Evolutionary conservation across 2,329 filamentous ascomycete species (phyloP), one percentile per base, ranked within the genome.

Genomic region (Penicillium sp.): DNA sequence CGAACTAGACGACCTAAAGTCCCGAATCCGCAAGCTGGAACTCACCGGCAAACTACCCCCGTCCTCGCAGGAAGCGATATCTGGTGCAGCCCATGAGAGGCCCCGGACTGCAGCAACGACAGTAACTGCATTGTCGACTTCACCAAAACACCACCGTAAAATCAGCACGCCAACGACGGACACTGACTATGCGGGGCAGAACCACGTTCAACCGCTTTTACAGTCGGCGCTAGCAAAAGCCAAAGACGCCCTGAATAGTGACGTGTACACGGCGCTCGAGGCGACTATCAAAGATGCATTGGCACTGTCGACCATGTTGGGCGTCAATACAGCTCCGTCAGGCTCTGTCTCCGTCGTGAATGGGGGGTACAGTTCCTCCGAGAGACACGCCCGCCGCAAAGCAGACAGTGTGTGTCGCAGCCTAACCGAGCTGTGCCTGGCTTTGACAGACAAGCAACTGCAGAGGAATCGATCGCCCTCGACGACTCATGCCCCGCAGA

Each of bases 1-100:
- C 72, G 95, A 99, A 75, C 79, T 99, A 31, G 95, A 98, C 68
- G 95, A 98, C 64, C 79, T 99, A 49, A 98, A 98, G 74, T 95
- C 91, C 41, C 87, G 95, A 33, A 96, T 99, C 67, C 88, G 91
- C 67, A 90, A 92, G 60, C 84, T 99, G 10, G 95, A 98, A 74
- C 77, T 96, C 66, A 96, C 91, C 2, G 93, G 93, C 59, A 96
- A 96, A 75, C 79, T 95, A 36, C 92, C 93, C 0, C 80, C 91
- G 0, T 92, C 90, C 2, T 94, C 92, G 2, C 90, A 88, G 37
- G 91, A 91, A 2, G 90, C 91, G 2, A 89, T 93, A 71, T 89
- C 89, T 5, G 85, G 87, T 63, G 83, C 86, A 10, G 88, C 88
- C 0, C 88, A 89, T 37, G 94, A 98, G 59, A 85, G 95, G 59